Evolutionary conservation across 1,284 basidiomycete species (phyloP), one percentile per base, ranked within the genome.

Genomic region (Tilletia caries): DNA sequence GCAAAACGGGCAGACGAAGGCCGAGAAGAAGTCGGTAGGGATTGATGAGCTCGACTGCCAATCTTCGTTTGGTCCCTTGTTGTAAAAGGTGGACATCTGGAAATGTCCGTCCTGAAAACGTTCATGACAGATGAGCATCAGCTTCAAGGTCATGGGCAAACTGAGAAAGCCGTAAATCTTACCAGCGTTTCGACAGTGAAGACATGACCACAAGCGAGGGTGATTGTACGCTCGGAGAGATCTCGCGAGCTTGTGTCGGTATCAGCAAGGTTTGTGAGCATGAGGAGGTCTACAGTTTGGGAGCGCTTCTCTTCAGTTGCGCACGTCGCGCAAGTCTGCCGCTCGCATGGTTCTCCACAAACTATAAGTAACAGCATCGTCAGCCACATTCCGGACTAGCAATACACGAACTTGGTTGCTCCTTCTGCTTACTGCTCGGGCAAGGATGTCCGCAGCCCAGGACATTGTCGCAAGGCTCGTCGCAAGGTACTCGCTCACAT

Each of bases 151-250:
- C 20, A 1, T 2, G 54, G 10, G 10, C 20, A 6, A 32, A 20
- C 29, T 12, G 10, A 5, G 29, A 33, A 32, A 58, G 12, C 12
- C 12, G 23, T 52, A 23, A 5, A 58, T 13, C 58, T 62, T 29
- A 62, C 90, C 23, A 91, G 85, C 0, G 89, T 89, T 77, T 90
- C 89, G 4, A 90, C 87, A 0, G 90, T 91, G 80, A 91, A 91
- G 0, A 87, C 82, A 76, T 91, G 90, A 0, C 86, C 75, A 75
- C 90, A 91, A 0, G 86, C 85, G 27, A 90, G 84, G 0, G 88
- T 90, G 74, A 91, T 89, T 27, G 89, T 77, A 4, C 88, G 82
- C 54, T 89, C 86, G 72, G 88, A 86, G 60, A 88, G 67, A 1
- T 84, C 83, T 2, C 82, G 85, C 8, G 77, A 71, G n/a, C 85